Evolutionary conservation across 108 stramenopile species (phyloP), one percentile per base, ranked within the genome.

Genomic region (Chaetoceros muelleri): DNA sequence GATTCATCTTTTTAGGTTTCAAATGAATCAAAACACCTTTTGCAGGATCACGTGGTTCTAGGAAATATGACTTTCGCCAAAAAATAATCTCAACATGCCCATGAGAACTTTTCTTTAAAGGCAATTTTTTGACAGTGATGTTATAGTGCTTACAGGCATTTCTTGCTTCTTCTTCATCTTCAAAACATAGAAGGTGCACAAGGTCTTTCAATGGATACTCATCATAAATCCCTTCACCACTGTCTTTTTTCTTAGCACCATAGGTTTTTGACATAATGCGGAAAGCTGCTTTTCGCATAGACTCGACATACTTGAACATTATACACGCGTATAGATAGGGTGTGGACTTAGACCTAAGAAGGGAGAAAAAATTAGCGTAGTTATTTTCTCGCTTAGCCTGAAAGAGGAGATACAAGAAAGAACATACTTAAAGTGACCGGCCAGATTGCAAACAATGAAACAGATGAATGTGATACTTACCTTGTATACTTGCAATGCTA

Each of bases 291-390:
- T 82, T 84, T 24, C 93, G 53, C 87, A 88, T 94, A n/a, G 61
- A 25, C 49, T 88, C 85, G 2, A 91, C 89, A 58, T 89, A 81
- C 57, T 89, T 90, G 78, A 89, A 89, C 88, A 91, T 91, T 55
- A 94, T 70, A 54, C 87, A 94, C 5, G 81, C 65, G 59, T 78
- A 79, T 44, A 76, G 62, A 64, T 92, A 92, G 2, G 90, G 90
- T 1, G 90, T 92, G 5, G 70, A 58, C 3, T 79, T 67, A 2
- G 70, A 70, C 20, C 76, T 47, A 8, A 92, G 54, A 30, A 84
- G 70, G 7, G 67, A 54, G 50, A 93, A 93, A 72, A 89, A 93
- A n/a, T 75, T 73, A 18, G 80, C 85, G 52, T 89, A 93, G 58
- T 88, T 93, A 63, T 67, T 70, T n/a, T 86, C 86, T 52, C 81